A percentile compares a stretch with the other conserved stretches of the same genome.
These are phyloP conservation scores for Xylaria sp. DNA, from an alignment of 2,329 filamentous ascomycete species.

Conservation along the genomic window DNA sequence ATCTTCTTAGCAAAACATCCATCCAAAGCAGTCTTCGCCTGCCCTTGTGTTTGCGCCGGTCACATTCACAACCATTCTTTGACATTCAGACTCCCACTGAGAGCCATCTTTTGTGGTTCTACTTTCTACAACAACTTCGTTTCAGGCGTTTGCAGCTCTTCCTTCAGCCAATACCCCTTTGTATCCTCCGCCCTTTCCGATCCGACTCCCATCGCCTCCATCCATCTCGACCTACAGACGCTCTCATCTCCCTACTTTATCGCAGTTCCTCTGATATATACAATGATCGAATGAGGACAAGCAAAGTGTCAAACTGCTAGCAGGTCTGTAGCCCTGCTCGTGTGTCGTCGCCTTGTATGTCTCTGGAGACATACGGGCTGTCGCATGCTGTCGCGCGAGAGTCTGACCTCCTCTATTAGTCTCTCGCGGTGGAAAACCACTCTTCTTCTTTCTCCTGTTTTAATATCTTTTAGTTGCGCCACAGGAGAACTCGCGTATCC, in stretches of 20 bases:
- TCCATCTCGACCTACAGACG: not conserved
- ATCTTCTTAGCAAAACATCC: not conserved
- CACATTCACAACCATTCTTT: not conserved
- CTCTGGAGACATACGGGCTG: not conserved
- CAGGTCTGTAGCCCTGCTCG: not conserved
- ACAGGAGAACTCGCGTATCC: not conserved
- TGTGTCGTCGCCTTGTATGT: not conserved
- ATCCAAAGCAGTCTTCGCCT: not conserved
- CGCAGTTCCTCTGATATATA: not conserved
- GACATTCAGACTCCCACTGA: not conserved
- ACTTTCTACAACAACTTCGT: not conserved
- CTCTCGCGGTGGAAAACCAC: not conserved
- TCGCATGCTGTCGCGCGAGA: not conserved
- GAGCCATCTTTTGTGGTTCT: not conserved
- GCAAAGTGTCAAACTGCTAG: not conserved
- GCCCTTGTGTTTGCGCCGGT: not conserved
- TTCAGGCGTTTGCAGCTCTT: conserved; percentile 5
- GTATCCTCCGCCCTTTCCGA: conserved; percentile 13
- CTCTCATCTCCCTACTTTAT: not conserved
- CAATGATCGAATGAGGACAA: conserved; percentile 3
- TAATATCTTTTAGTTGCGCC: not conserved
- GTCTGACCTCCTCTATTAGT: not conserved
- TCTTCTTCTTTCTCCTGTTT: not conserved
- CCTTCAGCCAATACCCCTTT: conserved; percentile 19
- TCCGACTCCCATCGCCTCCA: conserved; percentile 3